Base-by-base conservation (phyloP, 768 basidiomycete species). In the Suillus fuscotomentosus region DNA sequence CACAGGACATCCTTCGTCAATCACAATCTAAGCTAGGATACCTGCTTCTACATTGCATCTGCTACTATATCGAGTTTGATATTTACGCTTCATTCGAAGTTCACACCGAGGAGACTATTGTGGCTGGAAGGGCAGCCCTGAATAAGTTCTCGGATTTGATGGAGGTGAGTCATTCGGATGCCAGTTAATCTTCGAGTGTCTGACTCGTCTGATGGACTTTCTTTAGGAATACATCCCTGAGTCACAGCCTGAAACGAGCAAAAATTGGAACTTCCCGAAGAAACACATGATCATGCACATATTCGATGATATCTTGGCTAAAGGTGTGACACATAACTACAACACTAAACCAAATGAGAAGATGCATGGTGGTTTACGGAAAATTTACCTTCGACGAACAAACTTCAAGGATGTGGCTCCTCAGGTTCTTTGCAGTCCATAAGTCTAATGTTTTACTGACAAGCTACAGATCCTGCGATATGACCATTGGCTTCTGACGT, bases 261-360 rank as follows among this genome's bases (percentile, higher is more conserved):
- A 66, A 74, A 76, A 64, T 17, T 77, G 74, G 72, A 68, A 75
- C 41, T 78, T 78, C 45, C 76, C 74, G 0, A 80, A 80, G 65
- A 57, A 66, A 0, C 78, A 80, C 36, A 64, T 65, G 2, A 72
- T 76, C 24, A 31, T 56, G 10, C 78, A 81, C 63, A 45, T 74
- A 2, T 75, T 78, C 36, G 61, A 68, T 10, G 73, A 79, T 45
- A 78, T 81, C n/a, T n/a, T 60, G 39, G 38, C 38, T 5, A 79
- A 79, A 56, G 79, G 79, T 17, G 75, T 65, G 0, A 70, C 75
- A 0, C 36, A 61, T 0, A 75, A 76, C 59, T 78, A 72, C 61
- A 76, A 72, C 38, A 76, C 77, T 3, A 75, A 75, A 61, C 69
- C 70, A 1, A 75, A 73, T 62, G 77, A 81, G 61, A 65, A 72